These are phyloP conservation scores for Prunus kanzakura DNA, from an alignment of 306 rosid species.

Conservation along the genomic window DNA sequence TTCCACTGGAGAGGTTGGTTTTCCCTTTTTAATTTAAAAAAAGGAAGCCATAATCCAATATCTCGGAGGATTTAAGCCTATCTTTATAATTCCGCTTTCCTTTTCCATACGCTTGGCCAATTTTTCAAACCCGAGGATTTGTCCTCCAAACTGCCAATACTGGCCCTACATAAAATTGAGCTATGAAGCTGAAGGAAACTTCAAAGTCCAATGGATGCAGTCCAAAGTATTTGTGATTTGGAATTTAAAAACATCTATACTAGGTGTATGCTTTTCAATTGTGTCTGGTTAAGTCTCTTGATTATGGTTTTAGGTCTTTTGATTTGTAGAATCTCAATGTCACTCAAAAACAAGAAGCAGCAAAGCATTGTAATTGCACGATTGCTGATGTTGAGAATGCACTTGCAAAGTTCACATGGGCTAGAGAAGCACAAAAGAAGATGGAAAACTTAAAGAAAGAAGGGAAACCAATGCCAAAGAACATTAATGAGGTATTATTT, in stretches of 20 bases:
- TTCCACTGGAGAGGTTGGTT: constrained; percentile 73
- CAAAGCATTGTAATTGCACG: constrained; percentile 69
- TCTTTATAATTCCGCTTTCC: background rate
- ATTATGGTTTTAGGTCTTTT: constrained; percentile 30
- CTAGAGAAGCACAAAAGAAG: constrained; percentile 81
- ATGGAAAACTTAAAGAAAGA: constrained; percentile 65
- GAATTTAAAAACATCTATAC: background rate
- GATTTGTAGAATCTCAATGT: constrained; percentile 60
- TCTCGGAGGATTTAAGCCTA: constrained; percentile 51
- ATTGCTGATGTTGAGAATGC: constrained; percentile 86
- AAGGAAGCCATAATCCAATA: constrained; percentile 68
- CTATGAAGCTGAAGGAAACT: background rate
- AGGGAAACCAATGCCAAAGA: constrained; percentile 87
- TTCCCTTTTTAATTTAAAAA: constrained; percentile 18
- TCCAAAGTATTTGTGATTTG: background rate
- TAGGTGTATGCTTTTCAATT: background rate
- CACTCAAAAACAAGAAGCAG: constrained; percentile 75
- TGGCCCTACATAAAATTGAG: background rate
- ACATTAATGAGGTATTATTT: constrained; percentile 54
- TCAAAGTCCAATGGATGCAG: background rate
- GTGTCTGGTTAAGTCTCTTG: constrained; percentile 19
- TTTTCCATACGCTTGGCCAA: background rate
- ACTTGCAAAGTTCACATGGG: constrained; percentile 87
- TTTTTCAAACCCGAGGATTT: background rate
- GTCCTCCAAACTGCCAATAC: background rate